A percentile compares a stretch with the other conserved stretches of the same genome.
phyloP scores from a whole-genome alignment of 352 stramenopile species.

The Aphanomyces cochlioides region DNA sequence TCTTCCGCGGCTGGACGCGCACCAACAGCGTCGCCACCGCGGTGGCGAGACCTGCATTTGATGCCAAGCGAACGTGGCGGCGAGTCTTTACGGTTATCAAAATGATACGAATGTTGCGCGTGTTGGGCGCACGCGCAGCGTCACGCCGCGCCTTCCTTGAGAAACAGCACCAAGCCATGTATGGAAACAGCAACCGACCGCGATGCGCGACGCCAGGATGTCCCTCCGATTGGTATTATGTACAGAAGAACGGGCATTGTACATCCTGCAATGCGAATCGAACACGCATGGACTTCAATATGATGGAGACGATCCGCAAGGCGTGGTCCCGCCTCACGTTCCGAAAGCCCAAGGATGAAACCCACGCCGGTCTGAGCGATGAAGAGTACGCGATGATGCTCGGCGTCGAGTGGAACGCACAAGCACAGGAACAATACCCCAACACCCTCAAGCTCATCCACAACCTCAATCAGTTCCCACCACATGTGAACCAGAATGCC shows the following conservation, averaged over 20 bases:
- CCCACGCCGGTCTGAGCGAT: conserved; percentile 6
- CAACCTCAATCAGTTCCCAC: conserved; percentile 25
- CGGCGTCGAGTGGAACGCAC: conserved; percentile 16
- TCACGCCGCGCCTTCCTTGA: conserved; percentile 27
- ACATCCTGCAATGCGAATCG: conserved; percentile 31
- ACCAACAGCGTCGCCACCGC: conserved; percentile 6
- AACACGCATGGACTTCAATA: conserved; percentile 27
- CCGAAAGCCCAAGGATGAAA: conserved; percentile 26
- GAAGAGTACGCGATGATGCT: conserved; percentile 32
- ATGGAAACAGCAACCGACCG: conserved; percentile 17
- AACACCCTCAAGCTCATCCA: conserved; percentile 20
- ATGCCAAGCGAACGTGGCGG: conserved; percentile 9
- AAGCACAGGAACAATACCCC: conserved; percentile 2
- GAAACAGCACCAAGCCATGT: conserved; percentile 29
- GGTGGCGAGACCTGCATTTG: conserved; percentile 10
- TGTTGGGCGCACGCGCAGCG: conserved; percentile 12
- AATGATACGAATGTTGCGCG: conserved; percentile 19
- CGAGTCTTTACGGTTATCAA: conserved; percentile 24
- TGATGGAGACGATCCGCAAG: conserved; percentile 29
- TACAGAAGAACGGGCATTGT: conserved; percentile 31
- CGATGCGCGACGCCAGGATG: conserved; percentile 27
- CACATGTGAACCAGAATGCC: conserved; percentile 15
- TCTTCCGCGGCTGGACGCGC: conserved; percentile 15
- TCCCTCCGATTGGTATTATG: conserved; percentile 29
- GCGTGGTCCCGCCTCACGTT: conserved; percentile 18